Percentiles rank a stretch among this genome's conserved stretches.
These are phyloP conservation scores for Suhomyces wounanorum DNA, from an alignment of 1,139 yeast genomes.

Conservation along the genomic window DNA sequence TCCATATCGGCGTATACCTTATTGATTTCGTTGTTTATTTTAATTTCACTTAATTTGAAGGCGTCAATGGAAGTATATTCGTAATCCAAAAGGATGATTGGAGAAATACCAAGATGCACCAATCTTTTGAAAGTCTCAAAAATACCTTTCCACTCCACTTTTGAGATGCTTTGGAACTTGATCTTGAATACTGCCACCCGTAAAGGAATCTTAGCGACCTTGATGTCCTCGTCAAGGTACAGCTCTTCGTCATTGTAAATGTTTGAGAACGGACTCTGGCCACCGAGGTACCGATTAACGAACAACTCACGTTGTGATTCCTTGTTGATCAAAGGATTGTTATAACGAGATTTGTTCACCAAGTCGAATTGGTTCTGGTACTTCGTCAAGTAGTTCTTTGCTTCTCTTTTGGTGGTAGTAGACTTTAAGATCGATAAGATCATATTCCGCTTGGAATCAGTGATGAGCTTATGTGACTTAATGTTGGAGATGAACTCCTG, in stretches of 20 bases:
- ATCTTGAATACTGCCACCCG: slow-evolving; percentile 56
- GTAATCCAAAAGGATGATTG: slow-evolving; percentile 32
- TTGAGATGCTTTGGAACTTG: slow-evolving; percentile 36
- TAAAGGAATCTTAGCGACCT: slow-evolving; percentile 41
- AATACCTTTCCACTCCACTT: slow-evolving; percentile 41
- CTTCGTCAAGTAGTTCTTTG: slow-evolving; percentile 62
- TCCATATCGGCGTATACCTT: slow-evolving; percentile 21
- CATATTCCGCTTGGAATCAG: slow-evolving; percentile 50
- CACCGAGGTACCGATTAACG: slow-evolving; percentile 43
- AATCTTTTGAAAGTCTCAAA: slow-evolving; percentile 52
- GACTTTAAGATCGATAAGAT: slow-evolving; percentile 70
- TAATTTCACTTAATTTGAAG: slow-evolving; percentile 36
- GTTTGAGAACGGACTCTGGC: slow-evolving; percentile 35
- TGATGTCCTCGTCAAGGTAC: slow-evolving; percentile 33
- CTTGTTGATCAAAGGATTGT: slow-evolving; percentile 16
- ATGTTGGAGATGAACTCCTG: slow-evolving; percentile 44
- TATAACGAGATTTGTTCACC: slow-evolving; percentile 16
- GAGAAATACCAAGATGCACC: slow-evolving; percentile 50
- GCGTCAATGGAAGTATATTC: slow-evolving; percentile 30
- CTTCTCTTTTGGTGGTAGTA: slow-evolving; percentile 78
- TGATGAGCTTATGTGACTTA: slow-evolving; percentile 33
- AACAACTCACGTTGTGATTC: slow-evolving; percentile 40
- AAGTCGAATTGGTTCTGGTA: slow-evolving; percentile 50
- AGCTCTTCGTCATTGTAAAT: slow-evolving; percentile 39
- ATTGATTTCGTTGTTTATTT: slow-evolving; percentile 37